Conservation (phyloP, 2,329 filamentous ascomycete genomes). For the Alternaria novae-zelandiae region DNA sequence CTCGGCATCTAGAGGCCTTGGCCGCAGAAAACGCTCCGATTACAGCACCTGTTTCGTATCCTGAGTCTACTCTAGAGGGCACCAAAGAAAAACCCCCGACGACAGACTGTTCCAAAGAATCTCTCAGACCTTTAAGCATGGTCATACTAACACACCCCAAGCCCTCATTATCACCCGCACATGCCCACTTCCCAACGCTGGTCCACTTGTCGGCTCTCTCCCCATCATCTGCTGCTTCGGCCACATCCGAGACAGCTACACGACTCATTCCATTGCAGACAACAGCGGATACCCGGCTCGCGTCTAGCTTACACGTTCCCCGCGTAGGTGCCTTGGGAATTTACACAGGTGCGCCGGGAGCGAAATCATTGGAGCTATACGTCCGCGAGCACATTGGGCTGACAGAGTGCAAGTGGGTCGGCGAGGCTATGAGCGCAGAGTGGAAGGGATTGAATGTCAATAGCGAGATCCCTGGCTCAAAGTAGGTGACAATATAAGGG, state of each 20-base stretch:
- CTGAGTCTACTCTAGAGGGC: neutral
- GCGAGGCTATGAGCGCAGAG: slow-evolving; percentile 50
- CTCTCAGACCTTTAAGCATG: slow-evolving; percentile 23
- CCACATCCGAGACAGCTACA: slow-evolving; percentile 45
- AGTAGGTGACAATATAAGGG: neutral
- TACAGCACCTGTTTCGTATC: slow-evolving; percentile 6
- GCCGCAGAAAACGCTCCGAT: slow-evolving; percentile 35
- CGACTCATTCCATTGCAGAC: slow-evolving; percentile 69
- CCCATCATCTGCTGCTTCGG: neutral
- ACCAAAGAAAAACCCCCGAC: neutral
- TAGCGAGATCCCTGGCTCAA: slow-evolving; percentile 1
- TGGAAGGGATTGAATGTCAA: slow-evolving; percentile 55
- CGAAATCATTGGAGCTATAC: slow-evolving; percentile 64
- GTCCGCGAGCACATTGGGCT: slow-evolving; percentile 60
- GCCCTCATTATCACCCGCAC: slow-evolving; percentile 39
- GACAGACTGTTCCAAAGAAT: neutral
- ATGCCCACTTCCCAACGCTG: slow-evolving; percentile 45
- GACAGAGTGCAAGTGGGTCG: slow-evolving; percentile 64
- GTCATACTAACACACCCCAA: slow-evolving; percentile 43
- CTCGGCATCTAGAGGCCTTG: slow-evolving; percentile 61
- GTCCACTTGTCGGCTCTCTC: slow-evolving; percentile 32
- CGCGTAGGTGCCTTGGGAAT: slow-evolving; percentile 71
- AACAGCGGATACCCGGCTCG: slow-evolving; percentile 64
- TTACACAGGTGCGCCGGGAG: slow-evolving; percentile 61
- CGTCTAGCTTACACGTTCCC: slow-evolving; percentile 64